phyloP scores from a whole-genome alignment of 139 green algal genomes.

The Nannochloris sp. region DNA sequence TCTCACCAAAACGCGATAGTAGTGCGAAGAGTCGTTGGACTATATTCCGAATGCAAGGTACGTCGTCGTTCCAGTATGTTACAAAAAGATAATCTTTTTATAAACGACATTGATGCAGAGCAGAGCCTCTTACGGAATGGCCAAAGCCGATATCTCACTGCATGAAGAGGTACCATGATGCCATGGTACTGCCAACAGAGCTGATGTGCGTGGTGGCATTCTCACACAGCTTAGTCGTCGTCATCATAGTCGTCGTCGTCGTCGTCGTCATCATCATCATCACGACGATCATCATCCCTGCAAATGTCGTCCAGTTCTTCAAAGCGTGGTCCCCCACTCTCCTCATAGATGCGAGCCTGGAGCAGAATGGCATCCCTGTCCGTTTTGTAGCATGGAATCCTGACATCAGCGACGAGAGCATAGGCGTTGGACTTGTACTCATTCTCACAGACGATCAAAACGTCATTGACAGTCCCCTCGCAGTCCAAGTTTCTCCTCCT shows the following conservation, averaged over 20 bases:
- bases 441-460: slow-evolving; percentile 4
- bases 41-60: too few relatives aligned
- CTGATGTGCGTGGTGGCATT: too few relatives aligned
- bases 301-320: background rate
- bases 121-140: too few relatives aligned
- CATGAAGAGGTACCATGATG: too few relatives aligned
- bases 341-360: background rate
- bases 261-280: background rate
- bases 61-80: too few relatives aligned
- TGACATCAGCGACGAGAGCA: background rate
- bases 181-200: too few relatives aligned
- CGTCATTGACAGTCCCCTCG: background rate
- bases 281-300: background rate
- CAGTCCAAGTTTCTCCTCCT: background rate
- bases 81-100: too few relatives aligned
- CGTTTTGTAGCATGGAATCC: slow-evolving; percentile 1
- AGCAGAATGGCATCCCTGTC: background rate
- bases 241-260: background rate
- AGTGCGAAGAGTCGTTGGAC: too few relatives aligned
- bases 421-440: background rate
- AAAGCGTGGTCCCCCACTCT: background rate
- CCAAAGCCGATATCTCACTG: too few relatives aligned
- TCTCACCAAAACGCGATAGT: too few relatives aligned
- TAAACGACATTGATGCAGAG: too few relatives aligned
- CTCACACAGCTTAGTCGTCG: background rate